Conservation (phyloP, 257 asterid genomes). For the Anisodus acutangulus region DNA sequence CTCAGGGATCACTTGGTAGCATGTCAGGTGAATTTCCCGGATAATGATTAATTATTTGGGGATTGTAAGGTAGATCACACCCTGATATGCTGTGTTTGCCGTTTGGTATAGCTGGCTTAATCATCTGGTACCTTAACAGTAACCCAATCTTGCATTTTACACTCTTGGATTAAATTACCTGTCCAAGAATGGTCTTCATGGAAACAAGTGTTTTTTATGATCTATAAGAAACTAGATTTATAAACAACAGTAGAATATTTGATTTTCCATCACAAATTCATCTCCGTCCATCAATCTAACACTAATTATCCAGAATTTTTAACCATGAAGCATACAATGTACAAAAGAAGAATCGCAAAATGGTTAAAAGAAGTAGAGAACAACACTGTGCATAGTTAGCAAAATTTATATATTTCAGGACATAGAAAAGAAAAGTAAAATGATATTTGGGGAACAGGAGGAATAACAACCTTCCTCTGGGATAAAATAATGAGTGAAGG, state of each 20-base stretch:
- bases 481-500: background rate
- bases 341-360: background rate
- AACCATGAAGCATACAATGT: background rate
- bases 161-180: background rate
- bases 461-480: background rate
- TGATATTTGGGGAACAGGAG: background rate
- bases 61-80: background rate
- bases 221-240: background rate
- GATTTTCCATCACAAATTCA: constrained; percentile 23
- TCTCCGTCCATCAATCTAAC: constrained; percentile 17
- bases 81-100: background rate
- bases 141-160: background rate
- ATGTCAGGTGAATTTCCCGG: background rate
- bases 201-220: background rate
- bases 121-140: background rate
- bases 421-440: background rate
- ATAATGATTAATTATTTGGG: background rate
- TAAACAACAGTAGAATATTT: background rate
- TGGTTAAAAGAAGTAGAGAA: background rate
- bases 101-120: constrained; percentile 12
- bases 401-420: background rate
- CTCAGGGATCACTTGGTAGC: constrained; percentile 11
- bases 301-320: background rate
- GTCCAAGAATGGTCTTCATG: background rate
- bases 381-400: background rate